phyloP scores from a whole-genome alignment of 768 basidiomycete genomes.

The Russula emetica region DNA sequence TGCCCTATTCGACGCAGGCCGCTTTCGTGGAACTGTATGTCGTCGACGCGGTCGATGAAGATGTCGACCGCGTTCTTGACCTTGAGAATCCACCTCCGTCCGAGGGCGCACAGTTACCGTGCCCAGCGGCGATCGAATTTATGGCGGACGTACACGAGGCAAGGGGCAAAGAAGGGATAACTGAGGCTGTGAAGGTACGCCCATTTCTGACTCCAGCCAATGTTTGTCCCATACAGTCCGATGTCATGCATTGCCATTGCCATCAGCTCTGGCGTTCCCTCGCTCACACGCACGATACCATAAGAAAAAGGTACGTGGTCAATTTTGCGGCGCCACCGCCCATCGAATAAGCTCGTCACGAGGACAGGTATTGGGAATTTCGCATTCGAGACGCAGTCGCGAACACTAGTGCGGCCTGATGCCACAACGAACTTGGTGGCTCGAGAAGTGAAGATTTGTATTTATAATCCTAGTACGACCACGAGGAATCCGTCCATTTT shows the following conservation, averaged over 20 bases:
- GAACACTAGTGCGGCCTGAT: constrained; percentile 1
- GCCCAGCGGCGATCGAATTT: constrained; percentile 77
- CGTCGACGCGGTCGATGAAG: constrained; percentile 28
- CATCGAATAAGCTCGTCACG: constrained; percentile 25
- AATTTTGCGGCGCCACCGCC: constrained; percentile 1
- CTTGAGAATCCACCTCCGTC: constrained; percentile 71
- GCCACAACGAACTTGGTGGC: background rate
- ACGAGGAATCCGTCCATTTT: background rate
- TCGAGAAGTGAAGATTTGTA: constrained; percentile 4
- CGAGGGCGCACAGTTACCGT: constrained; percentile 65
- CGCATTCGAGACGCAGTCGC: constrained; percentile 53
- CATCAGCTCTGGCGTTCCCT: constrained; percentile 66
- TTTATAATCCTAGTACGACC: constrained; percentile 2
- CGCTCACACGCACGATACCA: constrained; percentile 65
- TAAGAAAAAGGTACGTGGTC: constrained; percentile 65
- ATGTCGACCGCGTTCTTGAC: constrained; percentile 51
- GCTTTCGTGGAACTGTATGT: constrained; percentile 68
- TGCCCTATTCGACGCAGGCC: constrained; percentile 51
- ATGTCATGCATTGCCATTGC: background rate
- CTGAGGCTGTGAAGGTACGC: constrained; percentile 38
- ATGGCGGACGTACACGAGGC: constrained; percentile 71
- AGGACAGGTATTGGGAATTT: constrained; percentile 68
- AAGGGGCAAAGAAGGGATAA: constrained; percentile 45
- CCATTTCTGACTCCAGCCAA: background rate
- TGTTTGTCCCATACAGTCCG: background rate